These are phyloP conservation scores for Chrysanthemum seticuspe DNA, from an alignment of 129 eudicot species.

Conservation along the genomic window DNA sequence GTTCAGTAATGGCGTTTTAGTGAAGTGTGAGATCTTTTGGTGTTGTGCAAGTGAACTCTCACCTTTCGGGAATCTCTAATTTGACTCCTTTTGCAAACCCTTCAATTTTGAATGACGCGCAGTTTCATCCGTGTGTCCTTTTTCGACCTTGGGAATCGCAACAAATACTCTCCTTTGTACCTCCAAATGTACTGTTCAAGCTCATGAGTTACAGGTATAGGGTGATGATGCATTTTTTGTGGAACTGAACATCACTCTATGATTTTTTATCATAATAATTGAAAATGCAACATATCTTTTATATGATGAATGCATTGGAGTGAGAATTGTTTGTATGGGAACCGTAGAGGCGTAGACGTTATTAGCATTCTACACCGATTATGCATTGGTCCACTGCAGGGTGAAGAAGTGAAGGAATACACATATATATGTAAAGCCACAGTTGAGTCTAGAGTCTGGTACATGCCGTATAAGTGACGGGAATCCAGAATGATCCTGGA, in stretches of 20 bases:
- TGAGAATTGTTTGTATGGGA: neutral
- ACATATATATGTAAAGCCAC: constrained; percentile 93
- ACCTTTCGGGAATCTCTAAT: constrained; percentile 88
- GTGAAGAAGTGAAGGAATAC: constrained; percentile 79
- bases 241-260: neutral
- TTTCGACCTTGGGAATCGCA: constrained; percentile 93
- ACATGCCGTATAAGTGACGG: constrained; percentile 79
- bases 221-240: neutral
- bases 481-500: constrained; percentile 79
- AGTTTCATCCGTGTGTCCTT: constrained; percentile 90
- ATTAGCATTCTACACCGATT: neutral
- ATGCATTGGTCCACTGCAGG: constrained; percentile 36
- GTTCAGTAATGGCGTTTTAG: constrained; percentile 76
- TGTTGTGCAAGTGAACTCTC: constrained; percentile 84
- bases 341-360: neutral
- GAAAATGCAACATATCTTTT: neutral
- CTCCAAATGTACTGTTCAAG: constrained; percentile 96
- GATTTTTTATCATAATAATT: neutral
- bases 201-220: constrained; percentile 93
- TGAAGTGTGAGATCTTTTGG: constrained; percentile 89
- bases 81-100: constrained; percentile 92
- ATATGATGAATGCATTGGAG: neutral
- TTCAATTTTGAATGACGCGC: constrained; percentile 80
- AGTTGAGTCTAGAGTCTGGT: constrained; percentile 74
- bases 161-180: constrained; percentile 84